Conservation (phyloP, 371 early-diverging fungal genomes). For the Rhizopus microsporus region DNA sequence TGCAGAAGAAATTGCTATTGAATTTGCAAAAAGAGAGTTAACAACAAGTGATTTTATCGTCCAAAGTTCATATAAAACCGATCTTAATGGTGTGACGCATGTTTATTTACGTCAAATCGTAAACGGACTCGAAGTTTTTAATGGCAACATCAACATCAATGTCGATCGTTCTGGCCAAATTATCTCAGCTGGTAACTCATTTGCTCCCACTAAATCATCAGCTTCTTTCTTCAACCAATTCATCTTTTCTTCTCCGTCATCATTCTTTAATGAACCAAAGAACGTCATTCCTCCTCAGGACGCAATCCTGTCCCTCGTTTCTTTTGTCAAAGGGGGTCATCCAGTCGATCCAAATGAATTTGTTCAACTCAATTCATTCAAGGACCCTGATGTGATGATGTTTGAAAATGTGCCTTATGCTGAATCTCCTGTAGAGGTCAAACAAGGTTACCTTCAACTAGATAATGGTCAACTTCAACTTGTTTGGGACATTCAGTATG, state of each 20-base stretch:
- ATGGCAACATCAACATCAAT: slow-evolving; percentile 84
- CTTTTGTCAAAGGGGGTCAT: slow-evolving; percentile 27
- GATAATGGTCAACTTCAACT: slow-evolving; percentile 55
- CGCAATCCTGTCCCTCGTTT: slow-evolving; percentile 33
- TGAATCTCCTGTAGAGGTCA: slow-evolving; percentile 54
- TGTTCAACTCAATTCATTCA: not conserved
- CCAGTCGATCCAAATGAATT: not conserved
- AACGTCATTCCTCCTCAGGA: slow-evolving; percentile 25
- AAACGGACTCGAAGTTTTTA: slow-evolving; percentile 75
- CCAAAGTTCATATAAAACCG: slow-evolving; percentile 65
- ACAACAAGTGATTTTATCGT: slow-evolving; percentile 51
- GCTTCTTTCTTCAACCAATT: slow-evolving; percentile 25
- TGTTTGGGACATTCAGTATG: slow-evolving; percentile 89
- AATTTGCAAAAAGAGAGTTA: slow-evolving; percentile 48
- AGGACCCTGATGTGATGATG: not conserved
- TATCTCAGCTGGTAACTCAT: slow-evolving; percentile 75
- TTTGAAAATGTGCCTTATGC: slow-evolving; percentile 63
- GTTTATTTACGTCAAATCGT: slow-evolving; percentile 78
- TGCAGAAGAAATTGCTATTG: slow-evolving; percentile 38
- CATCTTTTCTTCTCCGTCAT: slow-evolving; percentile 15
- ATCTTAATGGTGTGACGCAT: slow-evolving; percentile 79
- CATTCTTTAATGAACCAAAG: slow-evolving; percentile 10
- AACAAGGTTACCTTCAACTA: slow-evolving; percentile 59
- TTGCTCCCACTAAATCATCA: slow-evolving; percentile 34
- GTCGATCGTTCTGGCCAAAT: slow-evolving; percentile 70